Evolutionary conservation across 2,329 filamentous ascomycete species (phyloP).

Genomic region (Trichoderma harzianum): DNA sequence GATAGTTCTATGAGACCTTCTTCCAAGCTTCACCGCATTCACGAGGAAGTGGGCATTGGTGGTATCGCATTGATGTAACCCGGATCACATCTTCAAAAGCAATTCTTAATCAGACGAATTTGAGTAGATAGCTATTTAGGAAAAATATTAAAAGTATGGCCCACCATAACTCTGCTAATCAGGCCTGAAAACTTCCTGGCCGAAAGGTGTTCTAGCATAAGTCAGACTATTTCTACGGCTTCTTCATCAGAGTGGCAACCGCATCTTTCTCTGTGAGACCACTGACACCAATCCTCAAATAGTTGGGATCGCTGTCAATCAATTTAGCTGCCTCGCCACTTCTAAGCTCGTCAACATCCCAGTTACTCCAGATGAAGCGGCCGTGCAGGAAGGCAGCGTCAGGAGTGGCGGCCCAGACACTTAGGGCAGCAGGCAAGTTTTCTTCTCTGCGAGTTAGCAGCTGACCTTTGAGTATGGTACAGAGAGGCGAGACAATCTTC

Average conservation of each 20-base stretch:
- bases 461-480: fast-evolving
- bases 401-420: background rate
- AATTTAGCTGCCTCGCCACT: background rate
- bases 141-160: background rate
- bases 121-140: background rate
- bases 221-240: background rate
- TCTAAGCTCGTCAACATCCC: background rate
- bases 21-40: no score
- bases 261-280: background rate
- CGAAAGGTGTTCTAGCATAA: background rate
- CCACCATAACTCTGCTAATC: background rate
- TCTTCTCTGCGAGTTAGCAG: background rate
- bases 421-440: background rate
- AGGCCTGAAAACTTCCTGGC: background rate
- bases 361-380: background rate
- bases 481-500: background rate
- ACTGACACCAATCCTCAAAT: background rate
- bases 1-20: no score
- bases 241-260: background rate
- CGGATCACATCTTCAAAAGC: no score
- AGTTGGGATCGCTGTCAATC: background rate
- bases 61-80: no score
- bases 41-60: no score
- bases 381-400: background rate
- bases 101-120: no score